Evolutionary conservation across 345 rosid genomes (phyloP).

Genomic region (Eucalyptus curtisii): DNA sequence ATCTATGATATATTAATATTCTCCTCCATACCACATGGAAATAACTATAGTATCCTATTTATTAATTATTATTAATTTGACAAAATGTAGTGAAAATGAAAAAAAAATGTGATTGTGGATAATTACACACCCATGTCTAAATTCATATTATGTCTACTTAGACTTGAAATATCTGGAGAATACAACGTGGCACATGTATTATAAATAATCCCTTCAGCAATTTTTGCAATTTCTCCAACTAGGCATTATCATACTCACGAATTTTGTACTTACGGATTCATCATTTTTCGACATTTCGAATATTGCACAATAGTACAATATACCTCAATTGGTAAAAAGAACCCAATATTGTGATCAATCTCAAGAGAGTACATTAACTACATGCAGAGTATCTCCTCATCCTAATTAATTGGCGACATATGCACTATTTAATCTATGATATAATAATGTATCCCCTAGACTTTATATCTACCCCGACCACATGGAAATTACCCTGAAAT

Average conservation of each 20-base stretch:
- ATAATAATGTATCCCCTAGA: not conserved
- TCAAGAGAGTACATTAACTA: not conserved
- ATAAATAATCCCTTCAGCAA: not conserved
- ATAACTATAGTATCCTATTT: too few relatives aligned
- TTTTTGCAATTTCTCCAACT: not conserved
- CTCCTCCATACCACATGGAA: fast-evolving
- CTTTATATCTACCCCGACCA: not conserved
- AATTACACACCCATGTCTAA: not conserved
- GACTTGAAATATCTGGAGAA: not conserved
- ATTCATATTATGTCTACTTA: not conserved
- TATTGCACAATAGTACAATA: not conserved
- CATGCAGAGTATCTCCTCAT: not conserved
- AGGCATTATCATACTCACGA: not conserved
- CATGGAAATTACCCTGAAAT: not conserved
- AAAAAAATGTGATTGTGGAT: not conserved
- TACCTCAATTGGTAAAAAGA: not conserved
- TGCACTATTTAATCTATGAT: not conserved
- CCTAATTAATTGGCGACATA: not conserved
- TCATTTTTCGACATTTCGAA: not conserved
- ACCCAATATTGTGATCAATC: not conserved
- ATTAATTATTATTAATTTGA: not conserved
- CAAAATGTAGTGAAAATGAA: not conserved
- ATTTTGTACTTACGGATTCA: not conserved
- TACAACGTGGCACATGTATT: too few relatives aligned
- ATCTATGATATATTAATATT: too few relatives aligned